Evolutionary conservation across 2,329 filamentous ascomycete species (phyloP).

Genomic region (Pseudocercospora vitis): DNA sequence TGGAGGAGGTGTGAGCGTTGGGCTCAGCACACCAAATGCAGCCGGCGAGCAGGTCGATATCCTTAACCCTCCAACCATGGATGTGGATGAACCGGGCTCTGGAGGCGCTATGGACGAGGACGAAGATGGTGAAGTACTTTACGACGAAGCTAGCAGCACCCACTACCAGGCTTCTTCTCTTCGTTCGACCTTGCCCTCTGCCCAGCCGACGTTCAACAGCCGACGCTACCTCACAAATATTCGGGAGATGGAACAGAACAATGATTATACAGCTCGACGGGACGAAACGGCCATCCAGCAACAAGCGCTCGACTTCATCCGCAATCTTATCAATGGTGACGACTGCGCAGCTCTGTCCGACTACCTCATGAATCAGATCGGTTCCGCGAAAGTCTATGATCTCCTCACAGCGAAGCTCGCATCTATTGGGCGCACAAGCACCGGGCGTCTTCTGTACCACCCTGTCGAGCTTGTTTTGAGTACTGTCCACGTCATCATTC

Average conservation of each 20-base stretch:
- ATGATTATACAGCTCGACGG: slow-evolving; percentile 65
- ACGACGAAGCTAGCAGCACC: slow-evolving; percentile 41
- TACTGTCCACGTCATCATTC: slow-evolving; percentile 79
- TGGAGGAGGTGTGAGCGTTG: slow-evolving; percentile 46
- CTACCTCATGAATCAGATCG: slow-evolving; percentile 72
- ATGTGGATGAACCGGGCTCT: slow-evolving; percentile 33
- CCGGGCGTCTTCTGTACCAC: slow-evolving; percentile 43
- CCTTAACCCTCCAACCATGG: slow-evolving; percentile 52
- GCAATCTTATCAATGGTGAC: slow-evolving; percentile 77
- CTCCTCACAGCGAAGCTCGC: slow-evolving; percentile 76
- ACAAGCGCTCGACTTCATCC: slow-evolving; percentile 83
- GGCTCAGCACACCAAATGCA: slow-evolving; percentile 53
- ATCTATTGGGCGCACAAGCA: slow-evolving; percentile 37
- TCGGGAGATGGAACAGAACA: slow-evolving; percentile 58
- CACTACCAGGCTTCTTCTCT: slow-evolving; percentile 39
- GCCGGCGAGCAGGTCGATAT: slow-evolving; percentile 61
- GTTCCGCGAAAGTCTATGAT: slow-evolving; percentile 74
- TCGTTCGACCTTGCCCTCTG: slow-evolving; percentile 36
- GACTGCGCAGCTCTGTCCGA: slow-evolving; percentile 73
- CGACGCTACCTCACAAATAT: slow-evolving; percentile 34
- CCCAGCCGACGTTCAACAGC: slow-evolving; percentile 29
- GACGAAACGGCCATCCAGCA: slow-evolving; percentile 87
- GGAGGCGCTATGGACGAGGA: slow-evolving; percentile 34
- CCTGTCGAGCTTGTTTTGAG: slow-evolving; percentile 68
- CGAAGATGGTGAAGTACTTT: slow-evolving; percentile 49